Percentiles rank a stretch among this genome's conserved stretches.
Conservation (phyloP, 169 alveolate species). For the Plasmodium blacklocki region DNA sequence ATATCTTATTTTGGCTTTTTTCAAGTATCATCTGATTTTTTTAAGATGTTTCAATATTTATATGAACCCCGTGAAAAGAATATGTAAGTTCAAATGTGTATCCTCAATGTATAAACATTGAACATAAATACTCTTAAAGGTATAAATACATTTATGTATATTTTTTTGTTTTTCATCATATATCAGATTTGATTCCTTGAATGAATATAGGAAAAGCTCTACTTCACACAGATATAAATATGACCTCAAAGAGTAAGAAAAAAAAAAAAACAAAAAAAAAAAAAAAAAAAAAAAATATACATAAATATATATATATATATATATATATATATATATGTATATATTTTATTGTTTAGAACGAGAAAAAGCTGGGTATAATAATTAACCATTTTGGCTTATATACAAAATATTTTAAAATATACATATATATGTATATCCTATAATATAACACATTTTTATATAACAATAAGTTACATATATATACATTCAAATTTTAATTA, state of each 20-base stretch:
- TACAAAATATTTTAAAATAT: no score
- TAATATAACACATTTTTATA: no score
- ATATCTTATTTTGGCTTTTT: conserved; percentile 17
- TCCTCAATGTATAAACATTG: background rate
- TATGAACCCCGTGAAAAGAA: conserved; percentile 33
- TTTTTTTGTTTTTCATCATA: conserved; percentile 5
- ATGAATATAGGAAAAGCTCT: conserved; percentile 57
- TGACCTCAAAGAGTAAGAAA: conserved; percentile 31
- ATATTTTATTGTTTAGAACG: conserved; percentile 31
- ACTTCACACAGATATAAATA: conserved; percentile 59
- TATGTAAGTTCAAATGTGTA: conserved; percentile 20
- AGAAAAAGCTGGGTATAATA: conserved; percentile 45
- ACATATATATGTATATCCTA: no score
- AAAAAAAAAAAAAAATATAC: no score
- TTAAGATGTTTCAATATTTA: conserved; percentile 24
- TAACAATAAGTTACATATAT: no score
- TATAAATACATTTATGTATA: background rate
- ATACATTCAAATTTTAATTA: no score
- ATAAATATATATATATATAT: background rate
- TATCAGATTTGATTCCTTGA: conserved; percentile 61
- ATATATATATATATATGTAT: background rate
- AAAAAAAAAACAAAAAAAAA: no score
- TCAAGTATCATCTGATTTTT: conserved; percentile 10
- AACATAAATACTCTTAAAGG: background rate
- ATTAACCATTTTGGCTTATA: no score